A percentile compares a stretch with the other conserved stretches of the same genome.
These are phyloP conservation scores for California macrophylla DNA, from an alignment of 441 rosid genomes.

Conservation along the genomic window DNA sequence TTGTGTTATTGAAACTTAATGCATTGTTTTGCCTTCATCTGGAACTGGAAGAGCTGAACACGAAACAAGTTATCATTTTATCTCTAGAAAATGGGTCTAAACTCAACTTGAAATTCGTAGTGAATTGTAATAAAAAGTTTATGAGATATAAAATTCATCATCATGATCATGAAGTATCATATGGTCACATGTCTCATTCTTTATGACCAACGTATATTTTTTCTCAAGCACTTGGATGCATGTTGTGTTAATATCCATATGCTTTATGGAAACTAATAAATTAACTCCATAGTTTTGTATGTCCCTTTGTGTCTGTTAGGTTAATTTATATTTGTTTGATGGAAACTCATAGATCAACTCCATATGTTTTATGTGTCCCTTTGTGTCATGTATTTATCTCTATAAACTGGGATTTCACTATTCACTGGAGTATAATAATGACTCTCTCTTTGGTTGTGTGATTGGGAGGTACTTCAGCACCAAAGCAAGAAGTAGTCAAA, in stretches of 20 bases:
- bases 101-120: no score
- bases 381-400: not conserved
- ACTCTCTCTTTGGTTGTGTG: not conserved
- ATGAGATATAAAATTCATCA: no score
- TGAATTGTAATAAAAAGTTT: no score
- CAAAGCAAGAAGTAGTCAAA: constrained; percentile 70
- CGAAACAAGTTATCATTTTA: no score
- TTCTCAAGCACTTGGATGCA: not conserved
- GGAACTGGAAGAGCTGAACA: no score
- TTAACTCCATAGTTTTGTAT: no score
- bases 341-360: not conserved
- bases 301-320: no score
- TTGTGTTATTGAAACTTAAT: not conserved
- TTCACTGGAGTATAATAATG: not conserved
- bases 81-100: no score
- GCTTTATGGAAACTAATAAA: no score
- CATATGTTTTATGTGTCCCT: not conserved
- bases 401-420: not conserved
- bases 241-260: not conserved
- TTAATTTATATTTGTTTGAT: not conserved
- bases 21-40: no score
- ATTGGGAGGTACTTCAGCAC: constrained; percentile 17
- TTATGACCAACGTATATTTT: not conserved
- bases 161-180: no score
- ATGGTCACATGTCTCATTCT: no score